Conservation (phyloP, 345 rosid genomes). For the Hibiscus tridactylites region DNA sequence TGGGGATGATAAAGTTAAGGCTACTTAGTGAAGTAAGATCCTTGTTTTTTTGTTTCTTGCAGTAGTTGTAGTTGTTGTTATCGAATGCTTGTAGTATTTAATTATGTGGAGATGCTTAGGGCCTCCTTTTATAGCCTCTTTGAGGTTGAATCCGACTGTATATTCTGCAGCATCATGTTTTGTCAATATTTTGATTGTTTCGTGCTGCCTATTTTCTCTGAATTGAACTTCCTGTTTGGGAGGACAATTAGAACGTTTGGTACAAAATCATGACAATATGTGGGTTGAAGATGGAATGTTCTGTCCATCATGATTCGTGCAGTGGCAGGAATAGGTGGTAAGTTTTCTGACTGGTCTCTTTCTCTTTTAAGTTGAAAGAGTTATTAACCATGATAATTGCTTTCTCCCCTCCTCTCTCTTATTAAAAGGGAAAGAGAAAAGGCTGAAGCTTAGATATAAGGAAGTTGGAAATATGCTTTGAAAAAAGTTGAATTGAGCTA, state of each 20-base stretch:
- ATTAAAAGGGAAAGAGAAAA: not conserved
- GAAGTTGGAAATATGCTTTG: not conserved
- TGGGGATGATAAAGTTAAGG: not conserved
- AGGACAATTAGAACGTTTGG: not conserved
- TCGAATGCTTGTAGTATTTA: not conserved
- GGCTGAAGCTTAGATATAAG: not conserved
- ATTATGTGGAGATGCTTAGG: not conserved
- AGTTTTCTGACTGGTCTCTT: not conserved
- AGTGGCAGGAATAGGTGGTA: not conserved
- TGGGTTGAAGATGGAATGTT: not conserved
- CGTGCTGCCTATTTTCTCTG: not conserved
- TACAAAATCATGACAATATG: too few relatives aligned
- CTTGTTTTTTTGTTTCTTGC: not conserved
- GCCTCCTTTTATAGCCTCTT: not conserved
- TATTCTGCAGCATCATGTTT: not conserved
- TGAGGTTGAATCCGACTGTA: not conserved
- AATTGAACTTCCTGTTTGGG: not conserved
- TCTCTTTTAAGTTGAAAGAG: not conserved
- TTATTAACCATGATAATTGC: not conserved
- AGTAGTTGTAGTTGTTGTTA: not conserved
- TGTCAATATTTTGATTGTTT: not conserved
- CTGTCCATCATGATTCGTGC: not conserved
- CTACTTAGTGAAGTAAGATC: not conserved
- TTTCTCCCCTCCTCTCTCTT: not conserved
- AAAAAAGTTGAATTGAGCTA: not conserved